Evolutionary conservation across 2,329 filamentous ascomycete genomes (phyloP), one percentile per base, ranked within the genome.

Genomic region (Exutisphaerella laricina): DNA sequence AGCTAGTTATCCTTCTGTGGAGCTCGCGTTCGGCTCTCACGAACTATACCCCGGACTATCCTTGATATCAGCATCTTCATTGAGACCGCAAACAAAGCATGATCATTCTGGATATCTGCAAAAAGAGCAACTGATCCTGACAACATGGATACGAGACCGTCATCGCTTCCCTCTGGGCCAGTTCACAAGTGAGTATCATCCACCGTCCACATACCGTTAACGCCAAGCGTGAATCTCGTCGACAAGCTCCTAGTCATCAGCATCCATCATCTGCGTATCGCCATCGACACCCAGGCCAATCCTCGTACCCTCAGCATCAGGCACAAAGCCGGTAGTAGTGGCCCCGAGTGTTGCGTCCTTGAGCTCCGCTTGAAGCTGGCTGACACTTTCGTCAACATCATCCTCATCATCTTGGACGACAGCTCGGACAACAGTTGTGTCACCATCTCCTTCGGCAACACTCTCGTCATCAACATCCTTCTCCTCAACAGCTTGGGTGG

Each of bases 221-320:
- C n/a, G n/a, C n/a, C n/a, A n/a, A n/a, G n/a, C n/a, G n/a, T n/a
- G n/a, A n/a, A n/a, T n/a, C n/a, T n/a, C n/a, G n/a, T n/a, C n/a
- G n/a, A n/a, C 10, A 3, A 23, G 4, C 9, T 13, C 34, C 33
- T 49, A 44, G 1, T 44, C 48, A 48, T 53, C 51, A 45, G 51
- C 48, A 46, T 54, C 51, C 53, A 53, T 50, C 50, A 51, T 51
- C 39, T 48, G 41, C 34, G 40, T 51, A 28, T 55, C 51, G 4
- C 49, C 54, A 6, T 57, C 58, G 10, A 45, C 54, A n/a, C 42
- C 54, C 50, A 51, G 42, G 44, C 39, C 56, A 48, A 51, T 57
- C 49, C 44, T 56, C 41, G 63, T 66, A 4, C 62, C 62, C 43
- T 66, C 63, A 1, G 59, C 62, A 49, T 66, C 63, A 10, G 59